phyloP scores from a whole-genome alignment of 2,329 filamentous ascomycete species.

The Verticillium dahliae region DNA sequence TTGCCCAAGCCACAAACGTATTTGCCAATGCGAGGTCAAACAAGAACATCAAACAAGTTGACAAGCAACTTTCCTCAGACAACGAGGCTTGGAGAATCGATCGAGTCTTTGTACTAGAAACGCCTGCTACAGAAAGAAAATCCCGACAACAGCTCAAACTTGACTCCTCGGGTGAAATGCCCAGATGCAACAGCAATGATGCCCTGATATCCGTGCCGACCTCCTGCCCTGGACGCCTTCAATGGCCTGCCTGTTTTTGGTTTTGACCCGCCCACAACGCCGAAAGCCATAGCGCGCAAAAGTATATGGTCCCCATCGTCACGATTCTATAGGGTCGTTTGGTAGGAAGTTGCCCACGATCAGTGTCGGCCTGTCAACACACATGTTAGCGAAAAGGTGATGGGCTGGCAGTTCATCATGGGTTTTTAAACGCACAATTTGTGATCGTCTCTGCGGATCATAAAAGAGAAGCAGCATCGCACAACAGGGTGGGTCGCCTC shows the following conservation, averaged over 20 bases:
- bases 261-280: constrained; percentile 3
- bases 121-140: background rate
- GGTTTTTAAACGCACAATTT: constrained; percentile 69
- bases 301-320: constrained; percentile 24
- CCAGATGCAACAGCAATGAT: constrained; percentile 1
- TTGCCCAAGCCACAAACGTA: too few relatives aligned
- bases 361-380: constrained; percentile 64
- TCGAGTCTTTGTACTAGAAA: background rate
- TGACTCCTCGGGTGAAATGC: background rate
- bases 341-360: constrained; percentile 97
- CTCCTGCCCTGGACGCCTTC: background rate
- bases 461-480: constrained; percentile 96
- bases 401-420: background rate
- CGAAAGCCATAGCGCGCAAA: constrained; percentile 17
- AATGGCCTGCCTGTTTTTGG: constrained; percentile 1
- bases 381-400: constrained; percentile 21
- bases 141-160: background rate
- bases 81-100: too few relatives aligned
- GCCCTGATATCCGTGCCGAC: constrained; percentile 9
- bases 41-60: too few relatives aligned
- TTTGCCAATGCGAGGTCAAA: too few relatives aligned
- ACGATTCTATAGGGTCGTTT: constrained; percentile 51
- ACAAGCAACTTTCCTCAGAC: too few relatives aligned
- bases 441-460: constrained; percentile 87
- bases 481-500: constrained; percentile 66